Evolutionary conservation across 2,329 filamentous ascomycete genomes (phyloP).

Genomic region (Claviceps monticola): DNA sequence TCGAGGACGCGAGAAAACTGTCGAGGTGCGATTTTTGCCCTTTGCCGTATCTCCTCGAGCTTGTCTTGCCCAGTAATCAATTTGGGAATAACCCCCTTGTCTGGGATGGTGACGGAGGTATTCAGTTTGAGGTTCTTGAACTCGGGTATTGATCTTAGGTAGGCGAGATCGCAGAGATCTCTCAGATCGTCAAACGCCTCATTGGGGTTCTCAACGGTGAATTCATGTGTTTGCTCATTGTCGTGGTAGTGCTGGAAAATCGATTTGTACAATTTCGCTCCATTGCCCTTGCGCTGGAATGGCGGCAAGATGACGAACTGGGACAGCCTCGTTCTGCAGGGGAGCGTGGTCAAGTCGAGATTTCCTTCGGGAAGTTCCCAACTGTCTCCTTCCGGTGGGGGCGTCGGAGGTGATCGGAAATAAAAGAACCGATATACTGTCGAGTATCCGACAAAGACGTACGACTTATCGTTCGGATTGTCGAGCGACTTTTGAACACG

Average conservation of each 20-base stretch:
- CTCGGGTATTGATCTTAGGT: slow-evolving; percentile 44
- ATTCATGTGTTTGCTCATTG: slow-evolving; percentile 57
- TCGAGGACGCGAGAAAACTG: slow-evolving; percentile 65
- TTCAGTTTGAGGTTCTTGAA: slow-evolving; percentile 46
- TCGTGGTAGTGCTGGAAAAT: slow-evolving; percentile 60
- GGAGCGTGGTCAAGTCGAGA: slow-evolving; percentile 44
- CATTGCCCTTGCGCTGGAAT: slow-evolving; percentile 70
- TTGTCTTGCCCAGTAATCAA: slow-evolving; percentile 44
- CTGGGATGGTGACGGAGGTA: slow-evolving; percentile 33
- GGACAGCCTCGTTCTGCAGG: slow-evolving; percentile 72
- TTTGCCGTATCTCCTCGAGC: slow-evolving; percentile 41
- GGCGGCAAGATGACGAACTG: slow-evolving; percentile 87
- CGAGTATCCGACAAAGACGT: slow-evolving; percentile 76
- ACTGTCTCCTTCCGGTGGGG: slow-evolving; percentile 24
- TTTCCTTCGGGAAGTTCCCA: slow-evolving; percentile 32
- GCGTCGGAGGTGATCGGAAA: slow-evolving; percentile 32
- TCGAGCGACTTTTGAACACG: slow-evolving; percentile 39
- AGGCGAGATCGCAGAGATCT: slow-evolving; percentile 58
- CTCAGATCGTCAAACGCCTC: slow-evolving; percentile 71
- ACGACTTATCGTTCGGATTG: slow-evolving; percentile 38
- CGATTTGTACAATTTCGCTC: slow-evolving; percentile 63
- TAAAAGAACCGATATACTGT: slow-evolving; percentile 82
- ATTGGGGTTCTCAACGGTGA: slow-evolving; percentile 91
- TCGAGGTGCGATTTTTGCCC: slow-evolving; percentile 59
- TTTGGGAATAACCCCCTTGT: slow-evolving; percentile 30